Evolutionary conservation across 2,329 filamentous ascomycete species (phyloP).

Genomic region (Capronia americana): DNA sequence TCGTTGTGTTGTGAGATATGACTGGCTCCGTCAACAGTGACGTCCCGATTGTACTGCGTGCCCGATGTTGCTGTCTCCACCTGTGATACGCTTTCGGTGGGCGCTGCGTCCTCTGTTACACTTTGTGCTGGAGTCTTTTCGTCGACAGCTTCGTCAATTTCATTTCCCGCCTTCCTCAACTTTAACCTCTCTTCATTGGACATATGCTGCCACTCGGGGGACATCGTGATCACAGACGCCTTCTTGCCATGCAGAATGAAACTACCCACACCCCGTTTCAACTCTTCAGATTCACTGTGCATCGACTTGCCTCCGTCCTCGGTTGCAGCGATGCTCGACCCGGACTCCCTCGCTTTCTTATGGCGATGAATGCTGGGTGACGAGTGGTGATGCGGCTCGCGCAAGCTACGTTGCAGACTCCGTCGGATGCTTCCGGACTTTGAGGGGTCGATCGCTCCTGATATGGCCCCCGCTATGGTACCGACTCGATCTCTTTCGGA

Average conservation of each 20-base stretch:
- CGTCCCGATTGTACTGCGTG: slow-evolving; percentile 8
- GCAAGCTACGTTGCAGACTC: slow-evolving; percentile 86
- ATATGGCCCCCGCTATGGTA: slow-evolving; percentile 47
- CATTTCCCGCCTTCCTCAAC: slow-evolving; percentile 57
- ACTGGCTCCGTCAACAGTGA: slow-evolving; percentile 23
- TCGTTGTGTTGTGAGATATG: slow-evolving; percentile 10
- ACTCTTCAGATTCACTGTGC: slow-evolving; percentile 65
- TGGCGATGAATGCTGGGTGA: slow-evolving; percentile 69
- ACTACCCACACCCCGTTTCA: slow-evolving; percentile 80
- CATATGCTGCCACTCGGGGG: slow-evolving; percentile 83
- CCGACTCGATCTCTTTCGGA: slow-evolving; percentile 52
- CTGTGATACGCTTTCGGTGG: background rate
- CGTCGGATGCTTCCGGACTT: slow-evolving; percentile 76
- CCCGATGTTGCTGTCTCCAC: background rate
- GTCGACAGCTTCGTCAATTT: slow-evolving; percentile 12
- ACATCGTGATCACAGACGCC: slow-evolving; percentile 95
- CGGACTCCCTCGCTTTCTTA: slow-evolving; percentile 76
- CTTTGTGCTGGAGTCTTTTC: slow-evolving; percentile 1
- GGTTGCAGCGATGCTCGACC: slow-evolving; percentile 61
- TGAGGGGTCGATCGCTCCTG: slow-evolving; percentile 47
- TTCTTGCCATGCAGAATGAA: slow-evolving; percentile 99
- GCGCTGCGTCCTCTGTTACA: slow-evolving; percentile 17
- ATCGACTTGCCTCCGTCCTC: slow-evolving; percentile 58
- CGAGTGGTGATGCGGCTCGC: slow-evolving; percentile 63
- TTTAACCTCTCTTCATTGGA: slow-evolving; percentile 74